Conservation (phyloP, 768 basidiomycete species). For the Auriscalpium microsporum region DNA sequence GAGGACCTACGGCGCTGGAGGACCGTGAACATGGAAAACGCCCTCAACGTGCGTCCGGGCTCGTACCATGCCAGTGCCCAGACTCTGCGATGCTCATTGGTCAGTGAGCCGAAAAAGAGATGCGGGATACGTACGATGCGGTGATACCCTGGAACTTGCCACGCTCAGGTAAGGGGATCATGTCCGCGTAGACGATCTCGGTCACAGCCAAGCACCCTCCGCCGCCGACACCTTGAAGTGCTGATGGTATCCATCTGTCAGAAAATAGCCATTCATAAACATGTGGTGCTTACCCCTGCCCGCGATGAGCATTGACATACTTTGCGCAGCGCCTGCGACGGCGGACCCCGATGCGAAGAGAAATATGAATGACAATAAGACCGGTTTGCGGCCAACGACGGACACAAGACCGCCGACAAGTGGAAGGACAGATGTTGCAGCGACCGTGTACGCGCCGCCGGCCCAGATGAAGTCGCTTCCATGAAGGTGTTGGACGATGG, state of each 20-base stretch:
- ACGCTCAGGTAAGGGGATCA: constrained; percentile 30
- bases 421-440: constrained; percentile 17
- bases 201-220: constrained; percentile 21
- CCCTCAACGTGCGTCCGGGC: neutral
- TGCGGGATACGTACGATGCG: neutral
- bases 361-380: constrained; percentile 15
- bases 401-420: constrained; percentile 15
- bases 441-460: constrained; percentile 14
- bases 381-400: constrained; percentile 21
- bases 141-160: constrained; percentile 25
- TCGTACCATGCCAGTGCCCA: neutral
- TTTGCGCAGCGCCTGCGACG: constrained; percentile 24
- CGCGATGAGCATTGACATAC: constrained; percentile 25
- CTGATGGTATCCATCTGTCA: constrained; percentile 2
- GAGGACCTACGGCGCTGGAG: neutral
- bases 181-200: constrained; percentile 29
- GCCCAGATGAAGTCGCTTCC: constrained; percentile 12
- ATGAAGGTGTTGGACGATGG: constrained; percentile 21
- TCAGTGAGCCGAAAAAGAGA: neutral
- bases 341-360: constrained; percentile 25
- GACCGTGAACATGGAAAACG: too few species aligned
- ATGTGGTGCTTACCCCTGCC: constrained; percentile 16
- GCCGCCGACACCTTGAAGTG: constrained; percentile 27
- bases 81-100: neutral
- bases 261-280: neutral